These are phyloP conservation scores for Biancaea sappan DNA, from an alignment of 306 rosid genomes.

Conservation along the genomic window DNA sequence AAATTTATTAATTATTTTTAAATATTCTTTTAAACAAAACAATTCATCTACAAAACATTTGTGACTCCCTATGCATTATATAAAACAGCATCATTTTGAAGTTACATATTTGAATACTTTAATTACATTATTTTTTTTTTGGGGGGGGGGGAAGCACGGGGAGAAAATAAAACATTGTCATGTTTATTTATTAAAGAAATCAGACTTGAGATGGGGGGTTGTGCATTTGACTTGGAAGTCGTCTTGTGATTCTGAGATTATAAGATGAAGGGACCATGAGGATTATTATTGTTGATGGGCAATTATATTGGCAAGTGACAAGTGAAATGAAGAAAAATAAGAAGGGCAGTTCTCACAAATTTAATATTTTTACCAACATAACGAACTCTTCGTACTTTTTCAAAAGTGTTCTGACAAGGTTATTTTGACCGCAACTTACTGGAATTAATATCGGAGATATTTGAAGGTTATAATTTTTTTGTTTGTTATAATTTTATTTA, in stretches of 20 bases:
- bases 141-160: background rate
- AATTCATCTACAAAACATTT: too few species aligned
- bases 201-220: background rate
- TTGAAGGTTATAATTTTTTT: too few species aligned
- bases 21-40: too few species aligned
- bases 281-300: background rate
- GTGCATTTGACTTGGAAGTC: too few species aligned
- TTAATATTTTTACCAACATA: constrained; percentile 18
- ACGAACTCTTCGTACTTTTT: background rate
- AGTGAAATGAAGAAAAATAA: background rate
- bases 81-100: too few species aligned
- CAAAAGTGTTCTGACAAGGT: background rate
- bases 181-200: background rate
- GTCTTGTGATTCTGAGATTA: background rate
- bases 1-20: too few species aligned
- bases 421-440: constrained; percentile 28
- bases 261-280: background rate
- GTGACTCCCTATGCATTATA: too few species aligned
- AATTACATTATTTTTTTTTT: background rate
- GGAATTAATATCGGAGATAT: too few species aligned
- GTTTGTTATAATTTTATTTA: too few species aligned
- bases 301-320: background rate
- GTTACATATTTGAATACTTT: background rate
- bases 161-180: background rate
- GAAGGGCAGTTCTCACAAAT: constrained; percentile 20